Conservation (phyloP, 1,139 yeast genomes). For the Pichia sp. region DNA sequence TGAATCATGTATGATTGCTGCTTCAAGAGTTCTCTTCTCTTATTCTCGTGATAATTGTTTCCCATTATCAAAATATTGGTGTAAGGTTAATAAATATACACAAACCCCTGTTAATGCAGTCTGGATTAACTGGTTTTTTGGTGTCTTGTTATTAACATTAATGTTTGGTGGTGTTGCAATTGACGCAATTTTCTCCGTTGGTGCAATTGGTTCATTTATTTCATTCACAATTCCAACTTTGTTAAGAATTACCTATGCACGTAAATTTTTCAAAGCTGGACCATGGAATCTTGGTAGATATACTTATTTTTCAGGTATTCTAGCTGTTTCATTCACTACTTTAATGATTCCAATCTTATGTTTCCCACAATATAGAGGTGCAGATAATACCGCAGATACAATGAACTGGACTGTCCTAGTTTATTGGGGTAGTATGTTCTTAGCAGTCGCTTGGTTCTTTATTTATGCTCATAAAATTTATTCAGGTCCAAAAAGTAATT, state of each 20-base stretch:
- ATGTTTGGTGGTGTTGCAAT: conserved; percentile 67
- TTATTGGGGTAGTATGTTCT: conserved; percentile 56
- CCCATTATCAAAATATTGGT: conserved; percentile 52
- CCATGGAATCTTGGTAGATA: conserved; percentile 63
- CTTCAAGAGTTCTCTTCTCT: conserved; percentile 63
- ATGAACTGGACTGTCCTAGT: conserved; percentile 75
- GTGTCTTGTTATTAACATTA: conserved; percentile 52
- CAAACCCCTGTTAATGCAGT: conserved; percentile 68
- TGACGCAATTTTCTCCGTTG: conserved; percentile 71
- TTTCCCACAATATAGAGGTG: conserved; percentile 53
- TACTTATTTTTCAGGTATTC: conserved; percentile 43
- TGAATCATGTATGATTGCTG: conserved; percentile 63
- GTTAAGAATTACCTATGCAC: conserved; percentile 52
- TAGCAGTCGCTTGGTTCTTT: conserved; percentile 47
- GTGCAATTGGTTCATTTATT: conserved; percentile 67
- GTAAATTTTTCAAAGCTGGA: conserved; percentile 52
- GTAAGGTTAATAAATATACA: conserved; percentile 48
- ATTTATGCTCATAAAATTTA: conserved; percentile 60
- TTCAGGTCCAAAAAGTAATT: conserved; percentile 61
- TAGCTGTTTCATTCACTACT: conserved; percentile 43
- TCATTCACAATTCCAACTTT: conserved; percentile 66
- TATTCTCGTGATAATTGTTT: conserved; percentile 67
- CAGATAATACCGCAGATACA: conserved; percentile 36
- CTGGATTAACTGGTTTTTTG: conserved; percentile 54
- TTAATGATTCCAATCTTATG: conserved; percentile 64